These are phyloP conservation scores for Physcia stellaris DNA, from an alignment of 495 filamentous ascomycete genomes.

Conservation along the genomic window DNA sequence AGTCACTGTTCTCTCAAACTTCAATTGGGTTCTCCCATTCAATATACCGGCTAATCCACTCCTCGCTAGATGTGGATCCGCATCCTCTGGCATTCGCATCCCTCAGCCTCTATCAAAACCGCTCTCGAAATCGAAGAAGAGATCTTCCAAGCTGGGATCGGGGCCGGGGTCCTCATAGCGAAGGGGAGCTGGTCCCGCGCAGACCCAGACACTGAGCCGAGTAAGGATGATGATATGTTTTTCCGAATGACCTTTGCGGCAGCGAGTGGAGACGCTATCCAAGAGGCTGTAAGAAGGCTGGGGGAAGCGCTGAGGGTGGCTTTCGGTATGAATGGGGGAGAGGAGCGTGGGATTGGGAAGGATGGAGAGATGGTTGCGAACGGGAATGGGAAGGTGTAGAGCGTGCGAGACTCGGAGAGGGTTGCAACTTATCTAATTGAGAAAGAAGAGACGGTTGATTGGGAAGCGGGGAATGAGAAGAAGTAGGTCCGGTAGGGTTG, in stretches of 20 bases:
- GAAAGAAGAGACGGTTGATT: too few species aligned
- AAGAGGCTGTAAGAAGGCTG: constrained; percentile 64
- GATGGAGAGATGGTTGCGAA: background rate
- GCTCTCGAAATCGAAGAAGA: constrained; percentile 67
- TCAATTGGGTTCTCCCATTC: constrained; percentile 9
- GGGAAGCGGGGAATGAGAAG: too few species aligned
- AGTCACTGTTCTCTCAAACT: background rate
- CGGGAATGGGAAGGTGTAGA: background rate
- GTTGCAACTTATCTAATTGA: too few species aligned
- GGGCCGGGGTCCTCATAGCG: constrained; percentile 58
- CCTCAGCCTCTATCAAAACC: constrained; percentile 38
- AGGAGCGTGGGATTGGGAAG: background rate
- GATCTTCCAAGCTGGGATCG: constrained; percentile 61
- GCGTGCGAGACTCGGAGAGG: too few species aligned
- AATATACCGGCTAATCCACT: background rate
- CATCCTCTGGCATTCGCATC: constrained; percentile 64
- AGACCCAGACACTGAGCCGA: constrained; percentile 21
- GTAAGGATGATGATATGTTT: constrained; percentile 38
- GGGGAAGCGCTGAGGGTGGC: constrained; percentile 51
- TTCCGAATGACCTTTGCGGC: constrained; percentile 85
- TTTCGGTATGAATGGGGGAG: constrained; percentile 30
- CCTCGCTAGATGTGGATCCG: constrained; percentile 62
- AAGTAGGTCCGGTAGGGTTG: too few species aligned
- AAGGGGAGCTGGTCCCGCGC: constrained; percentile 85
- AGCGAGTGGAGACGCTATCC: constrained; percentile 59